These are phyloP conservation scores for Didymella arachidicola DNA, from an alignment of 2,329 filamentous ascomycete species.

Conservation along the genomic window DNA sequence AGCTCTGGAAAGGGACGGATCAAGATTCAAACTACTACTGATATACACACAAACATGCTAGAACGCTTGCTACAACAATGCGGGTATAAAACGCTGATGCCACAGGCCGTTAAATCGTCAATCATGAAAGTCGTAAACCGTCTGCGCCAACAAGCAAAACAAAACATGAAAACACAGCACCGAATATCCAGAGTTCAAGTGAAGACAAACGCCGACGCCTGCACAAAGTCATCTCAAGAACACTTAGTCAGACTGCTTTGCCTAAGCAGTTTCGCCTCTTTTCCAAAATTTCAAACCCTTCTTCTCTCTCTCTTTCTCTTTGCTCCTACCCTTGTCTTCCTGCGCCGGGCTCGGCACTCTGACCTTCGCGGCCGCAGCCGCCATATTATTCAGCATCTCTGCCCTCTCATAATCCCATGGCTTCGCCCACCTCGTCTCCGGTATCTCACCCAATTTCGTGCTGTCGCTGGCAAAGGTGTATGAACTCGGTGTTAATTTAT, in stretches of 20 bases:
- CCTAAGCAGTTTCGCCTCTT: constrained; percentile 19
- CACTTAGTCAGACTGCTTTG: neutral
- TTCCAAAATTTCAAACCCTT: constrained; percentile 37
- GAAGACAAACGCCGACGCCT: neutral
- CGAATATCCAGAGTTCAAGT: neutral
- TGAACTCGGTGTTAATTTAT: constrained; percentile 50
- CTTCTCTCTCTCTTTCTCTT: constrained; percentile 26
- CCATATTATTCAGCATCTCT: constrained; percentile 52
- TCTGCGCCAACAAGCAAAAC: neutral
- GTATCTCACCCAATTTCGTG: constrained; percentile 60
- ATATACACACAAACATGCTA: constrained; percentile 11
- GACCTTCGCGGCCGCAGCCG: constrained; percentile 27
- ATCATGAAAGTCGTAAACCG: constrained; percentile 10
- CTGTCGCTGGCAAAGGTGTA: constrained; percentile 56
- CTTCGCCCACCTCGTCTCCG: constrained; percentile 53
- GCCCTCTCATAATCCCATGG: constrained; percentile 55
- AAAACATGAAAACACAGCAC: neutral
- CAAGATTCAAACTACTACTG: neutral
- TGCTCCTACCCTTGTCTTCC: constrained; percentile 6
- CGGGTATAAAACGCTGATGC: constrained; percentile 20
- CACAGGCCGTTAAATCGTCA: constrained; percentile 19
- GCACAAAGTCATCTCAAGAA: neutral
- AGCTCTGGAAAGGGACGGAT: neutral
- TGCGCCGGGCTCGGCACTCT: neutral
- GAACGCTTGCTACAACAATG: constrained; percentile 14